Conservation (phyloP, 768 basidiomycete genomes). For the Nidularia sp. region DNA sequence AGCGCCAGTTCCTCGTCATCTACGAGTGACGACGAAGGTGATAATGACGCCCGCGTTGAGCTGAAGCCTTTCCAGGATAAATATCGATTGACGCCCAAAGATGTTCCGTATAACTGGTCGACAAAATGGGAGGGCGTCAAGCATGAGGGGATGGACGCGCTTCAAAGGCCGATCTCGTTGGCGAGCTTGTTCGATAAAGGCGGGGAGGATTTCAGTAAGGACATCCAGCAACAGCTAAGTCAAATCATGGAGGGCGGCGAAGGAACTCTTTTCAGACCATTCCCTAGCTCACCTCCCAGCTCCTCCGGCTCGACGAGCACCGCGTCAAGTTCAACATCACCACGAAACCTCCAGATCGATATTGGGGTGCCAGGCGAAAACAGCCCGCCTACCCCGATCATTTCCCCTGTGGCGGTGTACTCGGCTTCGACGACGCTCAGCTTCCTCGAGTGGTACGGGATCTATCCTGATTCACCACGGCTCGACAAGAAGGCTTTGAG, state of each 20-base stretch:
- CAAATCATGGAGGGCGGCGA: constrained; percentile 18
- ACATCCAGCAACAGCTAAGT: constrained; percentile 22
- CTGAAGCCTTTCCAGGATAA: constrained; percentile 2
- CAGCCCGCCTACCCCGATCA: not conserved
- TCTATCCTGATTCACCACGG: constrained; percentile 27
- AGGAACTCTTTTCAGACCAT: constrained; percentile 14
- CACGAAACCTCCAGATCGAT: no score
- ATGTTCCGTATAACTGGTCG: constrained; percentile 2
- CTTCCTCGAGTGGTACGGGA: constrained; percentile 31
- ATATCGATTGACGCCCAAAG: not conserved
- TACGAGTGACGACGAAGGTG: constrained; percentile 7
- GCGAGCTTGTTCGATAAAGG: constrained; percentile 18
- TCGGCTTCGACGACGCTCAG: constrained; percentile 29
- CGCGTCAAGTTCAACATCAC: not conserved
- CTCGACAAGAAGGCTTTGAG: constrained; percentile 8
- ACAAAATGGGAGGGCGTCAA: constrained; percentile 10
- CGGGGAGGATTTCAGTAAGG: constrained; percentile 16
- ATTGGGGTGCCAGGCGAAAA: not conserved
- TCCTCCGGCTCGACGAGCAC: not conserved
- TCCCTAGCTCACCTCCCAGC: constrained; percentile 8
- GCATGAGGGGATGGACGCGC: constrained; percentile 8
- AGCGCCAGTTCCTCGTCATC: constrained; percentile 10
- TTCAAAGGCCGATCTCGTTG: constrained; percentile 20
- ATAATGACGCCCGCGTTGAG: constrained; percentile 2
- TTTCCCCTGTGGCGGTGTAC: constrained; percentile 20